phyloP scores from a whole-genome alignment of 1,139 yeast genomes.

The Taphrina pruni region DNA sequence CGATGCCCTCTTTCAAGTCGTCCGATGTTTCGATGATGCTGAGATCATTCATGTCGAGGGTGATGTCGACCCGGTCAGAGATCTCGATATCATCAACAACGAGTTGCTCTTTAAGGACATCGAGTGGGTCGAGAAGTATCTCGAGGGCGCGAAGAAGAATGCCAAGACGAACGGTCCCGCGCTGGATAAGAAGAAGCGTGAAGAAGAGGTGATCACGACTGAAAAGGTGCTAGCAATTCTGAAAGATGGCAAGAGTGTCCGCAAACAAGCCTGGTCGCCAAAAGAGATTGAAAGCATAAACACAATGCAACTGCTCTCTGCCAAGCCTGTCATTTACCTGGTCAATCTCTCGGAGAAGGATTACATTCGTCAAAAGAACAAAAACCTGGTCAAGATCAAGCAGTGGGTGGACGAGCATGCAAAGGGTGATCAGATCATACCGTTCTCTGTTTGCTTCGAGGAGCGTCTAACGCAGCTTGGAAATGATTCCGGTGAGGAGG shows the following conservation, averaged over 20 bases:
- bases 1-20: constrained; percentile 97
- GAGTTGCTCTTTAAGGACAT: constrained; percentile 96
- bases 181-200: constrained; percentile 90
- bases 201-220: constrained; percentile 86
- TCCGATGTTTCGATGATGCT: constrained; percentile 96
- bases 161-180: constrained; percentile 96
- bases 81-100: constrained; percentile 86
- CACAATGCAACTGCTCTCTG: constrained; percentile 79
- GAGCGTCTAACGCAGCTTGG: constrained; percentile 90
- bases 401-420: constrained; percentile 96
- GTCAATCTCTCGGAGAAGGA: constrained; percentile 93
- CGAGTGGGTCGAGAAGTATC: constrained; percentile 89
- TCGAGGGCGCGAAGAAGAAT: constrained; percentile 83
- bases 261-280: constrained; percentile 85
- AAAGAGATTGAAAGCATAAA: constrained; percentile 91
- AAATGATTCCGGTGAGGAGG: constrained; percentile 67
- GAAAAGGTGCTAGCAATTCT: constrained; percentile 74
- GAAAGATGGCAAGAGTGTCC: constrained; percentile 77
- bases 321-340: constrained; percentile 94
- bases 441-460: constrained; percentile 90
- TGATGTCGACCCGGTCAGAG: constrained; percentile 95
- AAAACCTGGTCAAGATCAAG: constrained; percentile 85
- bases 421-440: constrained; percentile 93
- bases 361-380: constrained; percentile 96
- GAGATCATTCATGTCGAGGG: constrained; percentile 98